Conservation (phyloP, 2,329 filamentous ascomycete species). For the Lasiodiplodia gonubiensis region DNA sequence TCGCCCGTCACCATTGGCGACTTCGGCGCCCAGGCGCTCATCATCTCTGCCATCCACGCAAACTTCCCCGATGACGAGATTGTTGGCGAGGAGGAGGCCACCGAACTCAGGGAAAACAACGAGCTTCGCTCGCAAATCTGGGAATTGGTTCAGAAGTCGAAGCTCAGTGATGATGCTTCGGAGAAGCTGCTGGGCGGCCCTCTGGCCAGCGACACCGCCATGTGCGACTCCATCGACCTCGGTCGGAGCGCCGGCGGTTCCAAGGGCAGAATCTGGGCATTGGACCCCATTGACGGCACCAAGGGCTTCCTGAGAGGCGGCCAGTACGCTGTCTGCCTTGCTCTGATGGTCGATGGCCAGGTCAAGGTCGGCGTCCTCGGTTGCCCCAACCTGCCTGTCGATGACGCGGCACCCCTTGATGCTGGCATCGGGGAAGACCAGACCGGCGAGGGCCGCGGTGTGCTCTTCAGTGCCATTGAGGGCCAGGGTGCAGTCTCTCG, state of each 20-base stretch:
- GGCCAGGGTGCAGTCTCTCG: slow-evolving; percentile 82
- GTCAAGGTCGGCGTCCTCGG: slow-evolving; percentile 94
- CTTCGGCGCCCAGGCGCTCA: slow-evolving; percentile 95
- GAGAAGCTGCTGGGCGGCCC: slow-evolving; percentile 73
- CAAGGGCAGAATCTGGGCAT: slow-evolving; percentile 86
- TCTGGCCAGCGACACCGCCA: slow-evolving; percentile 67
- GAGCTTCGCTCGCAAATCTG: slow-evolving; percentile 78
- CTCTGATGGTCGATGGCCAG: slow-evolving; percentile 87
- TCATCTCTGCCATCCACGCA: slow-evolving; percentile 86
- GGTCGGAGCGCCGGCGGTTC: slow-evolving; percentile 72
- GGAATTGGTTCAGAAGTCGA: slow-evolving; percentile 76
- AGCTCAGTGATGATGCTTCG: slow-evolving; percentile 69
- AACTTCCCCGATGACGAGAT: slow-evolving; percentile 91
- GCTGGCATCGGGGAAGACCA: slow-evolving; percentile 76
- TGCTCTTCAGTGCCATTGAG: slow-evolving; percentile 83
- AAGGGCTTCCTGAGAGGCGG: slow-evolving; percentile 96
- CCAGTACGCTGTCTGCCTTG: slow-evolving; percentile 95
- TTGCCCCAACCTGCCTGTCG: slow-evolving; percentile 91
- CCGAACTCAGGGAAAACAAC: slow-evolving; percentile 73
- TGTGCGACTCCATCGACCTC: slow-evolving; percentile 64
- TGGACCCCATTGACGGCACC: slow-evolving; percentile 97
- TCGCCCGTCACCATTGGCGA: slow-evolving; percentile 98
- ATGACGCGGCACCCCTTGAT: slow-evolving; percentile 74
- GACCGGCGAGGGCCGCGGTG: slow-evolving; percentile 77
- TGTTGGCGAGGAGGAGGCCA: slow-evolving; percentile 93